Conservation (phyloP, 2,329 filamentous ascomycete genomes). For the Aspergillus sp. region DNA sequence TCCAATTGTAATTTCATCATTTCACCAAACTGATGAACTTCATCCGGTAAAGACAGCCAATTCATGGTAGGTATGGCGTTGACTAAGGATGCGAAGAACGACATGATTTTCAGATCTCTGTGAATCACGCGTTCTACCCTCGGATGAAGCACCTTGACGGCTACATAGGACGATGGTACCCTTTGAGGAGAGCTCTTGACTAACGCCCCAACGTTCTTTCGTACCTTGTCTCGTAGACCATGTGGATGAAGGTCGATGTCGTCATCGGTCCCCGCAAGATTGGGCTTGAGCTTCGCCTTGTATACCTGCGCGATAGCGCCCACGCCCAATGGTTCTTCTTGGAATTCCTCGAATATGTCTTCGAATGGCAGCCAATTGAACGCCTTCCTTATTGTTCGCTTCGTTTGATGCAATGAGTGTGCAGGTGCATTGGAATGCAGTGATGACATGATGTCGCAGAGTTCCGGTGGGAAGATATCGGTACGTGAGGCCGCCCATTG, state of each 20-base stretch:
- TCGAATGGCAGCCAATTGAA: constrained; percentile 80
- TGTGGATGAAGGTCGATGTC: constrained; percentile 56
- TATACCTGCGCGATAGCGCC: constrained; percentile 98
- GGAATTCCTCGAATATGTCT: constrained; percentile 94
- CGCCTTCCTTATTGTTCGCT: constrained; percentile 74
- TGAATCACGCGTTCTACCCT: constrained; percentile 84
- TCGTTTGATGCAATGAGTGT: constrained; percentile 79
- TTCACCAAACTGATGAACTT: constrained; percentile 89
- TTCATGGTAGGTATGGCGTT: constrained; percentile 92
- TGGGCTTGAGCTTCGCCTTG: constrained; percentile 84
- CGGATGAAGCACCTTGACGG: constrained; percentile 93
- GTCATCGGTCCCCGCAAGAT: constrained; percentile 66
- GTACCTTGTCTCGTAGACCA: constrained; percentile 68
- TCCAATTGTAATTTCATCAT: constrained; percentile 99
- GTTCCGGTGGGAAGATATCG: constrained; percentile 90
- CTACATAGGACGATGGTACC: constrained; percentile 88
- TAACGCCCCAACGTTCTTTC: constrained; percentile 79
- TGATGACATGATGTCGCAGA: constrained; percentile 92
- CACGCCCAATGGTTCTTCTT: constrained; percentile 84
- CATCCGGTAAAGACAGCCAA: constrained; percentile 94
- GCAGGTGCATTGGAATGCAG: constrained; percentile 93
- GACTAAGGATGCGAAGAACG: constrained; percentile 79
- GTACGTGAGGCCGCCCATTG: constrained; percentile 98
- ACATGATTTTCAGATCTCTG: constrained; percentile 93
- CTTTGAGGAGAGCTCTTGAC: constrained; percentile 83